These are phyloP conservation scores for Amborella trichopoda DNA, from an alignment of 164 flowering plant genomes.

Conservation along the genomic window DNA sequence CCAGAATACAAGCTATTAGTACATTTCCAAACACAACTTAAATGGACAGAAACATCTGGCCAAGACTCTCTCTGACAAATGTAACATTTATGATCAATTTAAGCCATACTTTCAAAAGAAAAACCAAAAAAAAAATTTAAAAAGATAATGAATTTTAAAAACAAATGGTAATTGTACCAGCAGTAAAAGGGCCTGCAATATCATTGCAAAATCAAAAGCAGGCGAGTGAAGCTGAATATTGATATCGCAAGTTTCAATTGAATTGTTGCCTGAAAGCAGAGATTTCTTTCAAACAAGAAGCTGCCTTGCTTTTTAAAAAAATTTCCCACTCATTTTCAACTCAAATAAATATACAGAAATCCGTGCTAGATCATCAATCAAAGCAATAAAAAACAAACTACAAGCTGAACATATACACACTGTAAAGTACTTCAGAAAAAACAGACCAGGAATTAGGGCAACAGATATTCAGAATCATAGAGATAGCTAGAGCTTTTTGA, in stretches of 20 bases:
- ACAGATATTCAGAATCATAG: no score
- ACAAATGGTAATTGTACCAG: conserved; percentile 5
- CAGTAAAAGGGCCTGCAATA: conserved; percentile 16
- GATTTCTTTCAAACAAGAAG: conserved; percentile 10
- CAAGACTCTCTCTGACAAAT: neutral
- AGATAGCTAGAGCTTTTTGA: no score
- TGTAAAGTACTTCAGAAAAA: no score
- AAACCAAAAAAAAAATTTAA: neutral
- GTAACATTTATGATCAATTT: neutral
- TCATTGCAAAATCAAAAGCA: conserved; percentile 11
- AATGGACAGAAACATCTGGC: neutral
- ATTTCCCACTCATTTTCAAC: no score
- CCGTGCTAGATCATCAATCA: no score
- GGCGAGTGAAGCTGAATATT: conserved; percentile 17
- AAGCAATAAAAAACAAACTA: no score
- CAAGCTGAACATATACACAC: no score
- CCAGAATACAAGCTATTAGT: no score
- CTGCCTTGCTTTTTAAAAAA: no score
- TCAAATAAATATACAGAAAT: no score
- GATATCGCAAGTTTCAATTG: conserved; percentile 8
- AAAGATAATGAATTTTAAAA: neutral
- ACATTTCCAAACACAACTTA: no score
- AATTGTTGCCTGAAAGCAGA: conserved; percentile 8
- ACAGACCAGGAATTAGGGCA: no score
- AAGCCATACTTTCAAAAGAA: neutral